These are phyloP conservation scores for Chrysosporium keratinophilum DNA, from an alignment of 2,329 filamentous ascomycete species.

Conservation along the genomic window DNA sequence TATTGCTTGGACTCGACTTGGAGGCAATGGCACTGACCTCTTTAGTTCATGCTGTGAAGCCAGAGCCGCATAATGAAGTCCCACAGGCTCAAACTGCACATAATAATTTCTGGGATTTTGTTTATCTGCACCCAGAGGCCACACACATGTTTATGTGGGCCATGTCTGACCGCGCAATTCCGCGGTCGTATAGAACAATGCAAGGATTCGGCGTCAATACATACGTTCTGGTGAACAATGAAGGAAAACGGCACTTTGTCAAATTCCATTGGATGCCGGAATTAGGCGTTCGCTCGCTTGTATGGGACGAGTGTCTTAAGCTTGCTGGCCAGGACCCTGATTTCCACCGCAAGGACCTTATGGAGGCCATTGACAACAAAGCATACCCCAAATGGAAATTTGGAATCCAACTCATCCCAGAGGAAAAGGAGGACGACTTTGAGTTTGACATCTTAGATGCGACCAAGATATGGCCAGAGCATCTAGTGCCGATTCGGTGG, in stretches of 20 bases:
- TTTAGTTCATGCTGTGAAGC: conserved; percentile 49
- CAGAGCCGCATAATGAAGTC: conserved; percentile 59
- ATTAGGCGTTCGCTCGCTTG: conserved; percentile 63
- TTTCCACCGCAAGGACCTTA: conserved; percentile 69
- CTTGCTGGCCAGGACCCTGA: conserved; percentile 65
- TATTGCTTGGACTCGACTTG: neutral
- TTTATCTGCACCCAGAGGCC: conserved; percentile 56
- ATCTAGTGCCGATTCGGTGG: conserved; percentile 61
- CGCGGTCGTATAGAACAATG: conserved; percentile 72
- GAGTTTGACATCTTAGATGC: conserved; percentile 79
- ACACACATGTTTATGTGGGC: conserved; percentile 74
- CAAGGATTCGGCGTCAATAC: conserved; percentile 79
- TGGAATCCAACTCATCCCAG: conserved; percentile 66
- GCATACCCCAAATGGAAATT: conserved; percentile 69
- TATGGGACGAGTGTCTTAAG: conserved; percentile 70
- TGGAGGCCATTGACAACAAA: conserved; percentile 61
- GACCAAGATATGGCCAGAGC: conserved; percentile 78
- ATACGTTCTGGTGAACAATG: conserved; percentile 56
- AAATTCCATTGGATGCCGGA: conserved; percentile 70
- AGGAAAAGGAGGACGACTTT: conserved; percentile 62
- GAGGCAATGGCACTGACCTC: neutral
- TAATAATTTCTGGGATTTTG: conserved; percentile 71
- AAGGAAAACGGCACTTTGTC: conserved; percentile 60
- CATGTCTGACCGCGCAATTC: conserved; percentile 64
- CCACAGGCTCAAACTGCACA: conserved; percentile 61